Conservation (phyloP, 331 rosid species). For the Pyrus hybrid region DNA sequence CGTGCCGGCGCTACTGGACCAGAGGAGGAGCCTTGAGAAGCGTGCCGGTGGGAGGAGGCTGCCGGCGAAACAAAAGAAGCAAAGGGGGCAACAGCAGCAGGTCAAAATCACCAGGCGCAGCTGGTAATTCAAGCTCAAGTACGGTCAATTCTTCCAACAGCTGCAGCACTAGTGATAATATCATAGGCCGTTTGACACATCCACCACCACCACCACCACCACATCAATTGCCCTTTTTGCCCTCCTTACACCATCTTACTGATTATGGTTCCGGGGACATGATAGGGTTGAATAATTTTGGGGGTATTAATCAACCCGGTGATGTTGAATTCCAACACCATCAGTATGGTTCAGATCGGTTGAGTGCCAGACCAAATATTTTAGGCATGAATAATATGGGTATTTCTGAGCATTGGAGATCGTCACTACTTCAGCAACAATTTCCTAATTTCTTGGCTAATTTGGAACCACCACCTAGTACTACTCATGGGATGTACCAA, state of each 20-base stretch:
- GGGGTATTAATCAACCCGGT: slow-evolving; percentile 20
- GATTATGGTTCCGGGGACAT: slow-evolving; percentile 28
- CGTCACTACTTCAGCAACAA: slow-evolving; percentile 32
- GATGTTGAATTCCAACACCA: slow-evolving; percentile 9
- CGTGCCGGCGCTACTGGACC: slow-evolving; percentile 93
- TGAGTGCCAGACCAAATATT: background rate
- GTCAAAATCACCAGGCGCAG: slow-evolving; percentile 49
- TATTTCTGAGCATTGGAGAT: slow-evolving; percentile 52
- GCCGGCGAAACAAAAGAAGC: slow-evolving; percentile 68
- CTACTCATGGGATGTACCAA: slow-evolving; percentile 32
- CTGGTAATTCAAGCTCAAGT: slow-evolving; percentile 35
- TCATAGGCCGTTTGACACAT: slow-evolving; percentile 27
- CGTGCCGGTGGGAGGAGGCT: slow-evolving; percentile 97
- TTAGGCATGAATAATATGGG: background rate
- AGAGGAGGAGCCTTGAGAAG: slow-evolving; percentile 79
- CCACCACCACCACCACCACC: slow-evolving; percentile 17
- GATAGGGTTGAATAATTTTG: slow-evolving; percentile 37
- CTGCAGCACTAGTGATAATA: slow-evolving; percentile 25
- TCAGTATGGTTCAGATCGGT: slow-evolving; percentile 11
- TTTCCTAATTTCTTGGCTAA: slow-evolving; percentile 45
- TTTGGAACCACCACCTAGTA: slow-evolving; percentile 36
- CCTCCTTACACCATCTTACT: slow-evolving; percentile 37
- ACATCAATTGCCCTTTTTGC: slow-evolving; percentile 53
- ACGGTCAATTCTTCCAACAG: slow-evolving; percentile 35
- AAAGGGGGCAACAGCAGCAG: slow-evolving; percentile 28